These are phyloP conservation scores for Xylariales sp. DNA, from an alignment of 2,329 filamentous ascomycete genomes.

Conservation along the genomic window DNA sequence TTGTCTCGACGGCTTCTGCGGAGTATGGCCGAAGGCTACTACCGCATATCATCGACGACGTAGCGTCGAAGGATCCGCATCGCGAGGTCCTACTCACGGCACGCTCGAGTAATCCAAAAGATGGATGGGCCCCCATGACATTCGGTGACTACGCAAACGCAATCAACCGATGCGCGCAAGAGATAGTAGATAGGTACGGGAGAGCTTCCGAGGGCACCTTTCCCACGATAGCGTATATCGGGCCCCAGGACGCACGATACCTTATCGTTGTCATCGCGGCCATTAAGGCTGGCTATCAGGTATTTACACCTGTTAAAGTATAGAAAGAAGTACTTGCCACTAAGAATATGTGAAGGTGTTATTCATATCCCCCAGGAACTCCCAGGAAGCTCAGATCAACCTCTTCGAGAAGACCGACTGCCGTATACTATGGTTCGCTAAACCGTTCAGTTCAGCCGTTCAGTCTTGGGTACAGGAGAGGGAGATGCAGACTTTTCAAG, in stretches of 20 bases:
- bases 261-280: constrained; percentile 35
- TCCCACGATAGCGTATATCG: constrained; percentile 57
- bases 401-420: constrained; percentile 58
- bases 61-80: constrained; percentile 48
- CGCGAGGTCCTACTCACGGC: constrained; percentile 50
- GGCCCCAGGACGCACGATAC: constrained; percentile 48
- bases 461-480: constrained; percentile 53
- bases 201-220: constrained; percentile 39
- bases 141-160: constrained; percentile 52
- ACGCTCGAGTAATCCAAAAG: constrained; percentile 48
- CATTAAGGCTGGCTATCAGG: constrained; percentile 45
- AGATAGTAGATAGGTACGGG: constrained; percentile 48
- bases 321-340: neutral
- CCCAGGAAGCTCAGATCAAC: constrained; percentile 55
- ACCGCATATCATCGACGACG: constrained; percentile 53
- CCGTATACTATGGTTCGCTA: constrained; percentile 51
- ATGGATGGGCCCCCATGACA: constrained; percentile 53
- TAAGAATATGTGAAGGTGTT: constrained; percentile 24
- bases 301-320: constrained; percentile 39
- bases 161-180: constrained; percentile 52
- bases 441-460: constrained; percentile 45
- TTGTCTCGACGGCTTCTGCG: constrained; percentile 13
- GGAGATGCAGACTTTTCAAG: constrained; percentile 53
- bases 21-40: constrained; percentile 46
- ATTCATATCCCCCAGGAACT: constrained; percentile 28